These are phyloP conservation scores for Dendrocalamus sinicus DNA, from an alignment of 176 grass and related monocot species.

Conservation along the genomic window DNA sequence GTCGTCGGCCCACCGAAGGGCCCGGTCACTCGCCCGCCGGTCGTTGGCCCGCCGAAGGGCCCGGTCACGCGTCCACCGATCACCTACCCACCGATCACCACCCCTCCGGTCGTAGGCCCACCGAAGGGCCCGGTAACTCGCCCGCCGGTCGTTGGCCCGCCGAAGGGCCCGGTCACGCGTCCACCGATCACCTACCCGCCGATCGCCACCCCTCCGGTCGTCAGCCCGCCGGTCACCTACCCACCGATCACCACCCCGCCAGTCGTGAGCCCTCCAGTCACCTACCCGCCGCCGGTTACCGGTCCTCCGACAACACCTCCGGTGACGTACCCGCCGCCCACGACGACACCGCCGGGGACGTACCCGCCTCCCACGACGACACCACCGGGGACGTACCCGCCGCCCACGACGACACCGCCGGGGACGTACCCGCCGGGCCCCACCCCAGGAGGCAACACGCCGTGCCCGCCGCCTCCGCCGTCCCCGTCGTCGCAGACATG, in stretches of 20 bases:
- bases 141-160: constrained; percentile 3
- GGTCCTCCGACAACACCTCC: neutral
- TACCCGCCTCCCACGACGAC: constrained; percentile 1
- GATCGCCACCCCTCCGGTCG: too few relatives aligned
- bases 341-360: constrained; percentile 12
- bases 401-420: neutral
- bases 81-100: neutral
- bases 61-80: neutral
- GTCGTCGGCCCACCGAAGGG: constrained; percentile 50
- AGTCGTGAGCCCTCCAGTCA: too few relatives aligned
- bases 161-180: constrained; percentile 2
- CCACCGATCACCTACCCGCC: constrained; percentile 1
- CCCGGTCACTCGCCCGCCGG: constrained; percentile 15
- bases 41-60: constrained; percentile 19
- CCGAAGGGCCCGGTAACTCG: constrained; percentile 30
- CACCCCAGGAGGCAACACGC: constrained; percentile 12
- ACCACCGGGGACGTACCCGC: constrained; percentile 8
- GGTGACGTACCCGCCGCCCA: neutral
- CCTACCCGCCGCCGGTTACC: too few relatives aligned
- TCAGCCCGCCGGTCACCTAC: too few relatives aligned
- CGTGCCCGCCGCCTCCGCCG: constrained; percentile 52
- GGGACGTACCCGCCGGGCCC: neutral
- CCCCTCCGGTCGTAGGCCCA: constrained; percentile 21
- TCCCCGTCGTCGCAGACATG: constrained; percentile 43
- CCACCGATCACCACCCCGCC: too few relatives aligned